Conservation (phyloP, 345 rosid genomes). For the Pugionium dolabratum region DNA sequence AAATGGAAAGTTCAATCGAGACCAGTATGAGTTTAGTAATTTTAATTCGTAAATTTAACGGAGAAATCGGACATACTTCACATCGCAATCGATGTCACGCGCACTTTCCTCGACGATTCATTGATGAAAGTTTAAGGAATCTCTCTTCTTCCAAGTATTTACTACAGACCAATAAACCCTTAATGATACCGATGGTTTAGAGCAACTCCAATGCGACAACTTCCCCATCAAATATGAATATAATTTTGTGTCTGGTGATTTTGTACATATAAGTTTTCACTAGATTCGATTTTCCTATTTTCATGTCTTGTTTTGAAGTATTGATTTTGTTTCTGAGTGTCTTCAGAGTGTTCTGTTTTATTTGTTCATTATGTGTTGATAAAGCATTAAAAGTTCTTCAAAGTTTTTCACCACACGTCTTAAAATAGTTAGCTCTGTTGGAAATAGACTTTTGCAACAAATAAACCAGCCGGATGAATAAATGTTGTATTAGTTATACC, state of each 20-base stretch:
- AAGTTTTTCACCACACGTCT: conserved; percentile 26
- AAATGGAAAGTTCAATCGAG: background rate
- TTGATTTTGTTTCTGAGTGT: conserved; percentile 59
- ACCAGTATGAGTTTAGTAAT: too few species aligned
- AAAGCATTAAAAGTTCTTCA: background rate
- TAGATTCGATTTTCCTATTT: background rate
- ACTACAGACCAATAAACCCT: conserved; percentile 62
- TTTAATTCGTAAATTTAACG: too few species aligned
- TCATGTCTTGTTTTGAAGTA: background rate
- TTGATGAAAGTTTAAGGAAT: conserved; percentile 51
- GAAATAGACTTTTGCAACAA: conserved; percentile 26
- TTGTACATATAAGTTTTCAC: background rate
- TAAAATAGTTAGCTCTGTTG: conserved; percentile 31
- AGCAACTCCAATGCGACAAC: conserved; percentile 59
- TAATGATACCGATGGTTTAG: conserved; percentile 64
- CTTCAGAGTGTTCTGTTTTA: conserved; percentile 50
- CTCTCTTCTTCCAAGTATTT: conserved; percentile 53
- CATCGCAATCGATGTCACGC: conserved; percentile 1
- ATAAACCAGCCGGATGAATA: background rate
- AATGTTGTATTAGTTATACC: too few species aligned
- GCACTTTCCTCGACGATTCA: conserved; percentile 35
- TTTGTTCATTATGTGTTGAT: conserved; percentile 3
- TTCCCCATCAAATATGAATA: conserved; percentile 70
- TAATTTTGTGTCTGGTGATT: background rate
- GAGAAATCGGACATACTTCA: too few species aligned